phyloP scores from a whole-genome alignment of 768 basidiomycete species.

The Tulasnella sp. region DNA sequence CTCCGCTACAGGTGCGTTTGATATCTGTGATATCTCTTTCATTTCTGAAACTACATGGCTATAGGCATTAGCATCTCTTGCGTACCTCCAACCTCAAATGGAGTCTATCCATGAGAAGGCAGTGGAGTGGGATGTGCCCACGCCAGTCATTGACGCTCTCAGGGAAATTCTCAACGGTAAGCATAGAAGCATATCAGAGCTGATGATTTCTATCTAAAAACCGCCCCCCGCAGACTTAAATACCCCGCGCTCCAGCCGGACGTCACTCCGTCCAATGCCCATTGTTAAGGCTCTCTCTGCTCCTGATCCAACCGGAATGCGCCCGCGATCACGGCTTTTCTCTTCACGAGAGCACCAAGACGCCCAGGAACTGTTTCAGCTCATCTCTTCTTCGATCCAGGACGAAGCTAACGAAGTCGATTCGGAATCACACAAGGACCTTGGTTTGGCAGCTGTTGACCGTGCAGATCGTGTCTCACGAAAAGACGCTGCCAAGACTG shows the following conservation, averaged over 20 bases:
- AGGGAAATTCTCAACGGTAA: constrained; percentile 56
- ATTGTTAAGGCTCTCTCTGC: constrained; percentile 60
- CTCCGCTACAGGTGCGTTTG: constrained; percentile 69
- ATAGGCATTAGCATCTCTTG: constrained; percentile 80
- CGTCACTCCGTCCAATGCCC: constrained; percentile 56
- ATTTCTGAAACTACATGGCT: constrained; percentile 16
- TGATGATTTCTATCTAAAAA: background rate
- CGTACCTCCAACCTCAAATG: constrained; percentile 71
- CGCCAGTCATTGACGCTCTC: constrained; percentile 77
- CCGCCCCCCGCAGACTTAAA: constrained; percentile 44
- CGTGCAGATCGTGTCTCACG: constrained; percentile 16
- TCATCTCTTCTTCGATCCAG: constrained; percentile 81
- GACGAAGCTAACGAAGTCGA: constrained; percentile 68
- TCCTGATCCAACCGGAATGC: constrained; percentile 39
- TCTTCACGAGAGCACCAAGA: constrained; percentile 93
- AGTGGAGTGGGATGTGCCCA: constrained; percentile 66
- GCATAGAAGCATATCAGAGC: constrained; percentile 20
- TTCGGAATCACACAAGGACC: constrained; percentile 55
- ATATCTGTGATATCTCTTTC: background rate
- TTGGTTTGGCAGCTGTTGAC: constrained; percentile 54
- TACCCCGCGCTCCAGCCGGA: constrained; percentile 43
- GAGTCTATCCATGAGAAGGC: constrained; percentile 64
- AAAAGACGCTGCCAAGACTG: constrained; percentile 42
- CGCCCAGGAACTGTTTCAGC: constrained; percentile 94
- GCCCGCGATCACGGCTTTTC: constrained; percentile 47